phyloP scores from a whole-genome alignment of 2,329 filamentous ascomycete species.

The Thielaviopsis ethacetica region DNA sequence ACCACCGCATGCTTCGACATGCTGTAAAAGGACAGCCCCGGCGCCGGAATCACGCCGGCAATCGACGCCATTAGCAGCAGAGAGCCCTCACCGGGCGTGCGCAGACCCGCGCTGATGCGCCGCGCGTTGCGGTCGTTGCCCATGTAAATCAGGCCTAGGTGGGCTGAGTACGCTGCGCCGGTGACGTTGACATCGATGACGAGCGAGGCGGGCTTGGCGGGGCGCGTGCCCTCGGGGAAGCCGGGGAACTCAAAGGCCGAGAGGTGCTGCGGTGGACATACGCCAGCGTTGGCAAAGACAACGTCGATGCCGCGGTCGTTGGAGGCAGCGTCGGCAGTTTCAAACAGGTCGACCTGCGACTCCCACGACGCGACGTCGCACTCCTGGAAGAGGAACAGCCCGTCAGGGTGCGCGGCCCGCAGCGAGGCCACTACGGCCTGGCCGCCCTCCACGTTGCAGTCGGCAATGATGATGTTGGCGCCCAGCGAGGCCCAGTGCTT shows the following conservation, averaged over 20 bases:
- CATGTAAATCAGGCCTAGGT: slow-evolving; percentile 46
- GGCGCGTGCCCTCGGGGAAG: slow-evolving; percentile 25
- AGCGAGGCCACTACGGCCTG: slow-evolving; percentile 37
- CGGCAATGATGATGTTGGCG: slow-evolving; percentile 46
- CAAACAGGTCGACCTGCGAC: slow-evolving; percentile 47
- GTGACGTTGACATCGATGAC: slow-evolving; percentile 46
- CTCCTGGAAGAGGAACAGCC: slow-evolving; percentile 36
- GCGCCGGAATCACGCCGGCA: slow-evolving; percentile 33
- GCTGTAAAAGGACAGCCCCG: slow-evolving; percentile 31
- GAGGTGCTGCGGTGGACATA: slow-evolving; percentile 23
- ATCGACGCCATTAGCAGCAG: slow-evolving; percentile 47
- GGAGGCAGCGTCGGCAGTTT: slow-evolving; percentile 30
- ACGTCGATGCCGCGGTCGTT: slow-evolving; percentile 42
- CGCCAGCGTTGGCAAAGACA: slow-evolving; percentile 52
- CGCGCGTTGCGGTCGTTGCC: slow-evolving; percentile 16
- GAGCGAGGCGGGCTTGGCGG: slow-evolving; percentile 29
- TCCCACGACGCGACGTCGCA: slow-evolving; percentile 52
- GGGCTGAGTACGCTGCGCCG: slow-evolving; percentile 47
- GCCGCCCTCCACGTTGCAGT: slow-evolving; percentile 39
- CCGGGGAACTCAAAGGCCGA: slow-evolving; percentile 29
- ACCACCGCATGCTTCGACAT: slow-evolving; percentile 50
- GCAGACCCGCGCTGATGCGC: slow-evolving; percentile 13
- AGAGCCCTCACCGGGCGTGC: slow-evolving; percentile 32
- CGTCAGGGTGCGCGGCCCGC: slow-evolving; percentile 22
- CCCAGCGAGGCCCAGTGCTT: slow-evolving; percentile 36